Conservation (phyloP, 495 filamentous ascomycete genomes). For the Pseudevernia furfuracea region DNA sequence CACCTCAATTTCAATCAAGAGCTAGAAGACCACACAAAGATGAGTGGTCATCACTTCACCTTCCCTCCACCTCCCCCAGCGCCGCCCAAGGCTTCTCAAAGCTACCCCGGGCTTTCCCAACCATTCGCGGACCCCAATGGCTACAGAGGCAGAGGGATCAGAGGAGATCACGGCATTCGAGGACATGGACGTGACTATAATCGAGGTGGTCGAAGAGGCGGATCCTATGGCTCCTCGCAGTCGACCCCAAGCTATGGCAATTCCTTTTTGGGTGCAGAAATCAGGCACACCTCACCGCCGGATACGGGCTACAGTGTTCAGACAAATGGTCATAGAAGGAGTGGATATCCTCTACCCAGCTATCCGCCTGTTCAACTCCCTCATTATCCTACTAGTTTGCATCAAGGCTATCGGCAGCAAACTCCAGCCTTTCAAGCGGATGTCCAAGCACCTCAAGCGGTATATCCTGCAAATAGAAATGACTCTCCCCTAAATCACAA, state of each 20-base stretch:
- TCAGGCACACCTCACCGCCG: not conserved
- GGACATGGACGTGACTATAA: slow-evolving; percentile 47
- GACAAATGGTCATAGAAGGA: slow-evolving; percentile 7
- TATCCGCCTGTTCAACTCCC: slow-evolving; percentile 23
- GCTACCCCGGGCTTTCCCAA: slow-evolving; percentile 15
- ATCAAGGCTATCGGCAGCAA: slow-evolving; percentile 22
- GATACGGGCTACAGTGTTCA: slow-evolving; percentile 4
- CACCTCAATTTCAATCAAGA: not conserved
- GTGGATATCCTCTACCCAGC: slow-evolving; percentile 17
- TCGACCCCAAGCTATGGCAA: slow-evolving; percentile 11
- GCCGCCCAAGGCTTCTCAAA: slow-evolving; percentile 35
- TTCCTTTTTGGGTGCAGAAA: not conserved
- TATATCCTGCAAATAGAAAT: slow-evolving; percentile 28
- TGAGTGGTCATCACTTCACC: slow-evolving; percentile 29
- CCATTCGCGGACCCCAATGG: slow-evolving; percentile 7
- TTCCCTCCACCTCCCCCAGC: slow-evolving; percentile 34
- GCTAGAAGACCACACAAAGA: slow-evolving; percentile 10
- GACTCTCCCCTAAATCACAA: slow-evolving; percentile 25
- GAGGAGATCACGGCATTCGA: slow-evolving; percentile 45
- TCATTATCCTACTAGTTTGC: slow-evolving; percentile 14
- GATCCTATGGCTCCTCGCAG: slow-evolving; percentile 1
- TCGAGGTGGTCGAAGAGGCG: slow-evolving; percentile 34
- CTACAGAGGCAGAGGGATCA: slow-evolving; percentile 29
- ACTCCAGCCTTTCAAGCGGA: slow-evolving; percentile 17
- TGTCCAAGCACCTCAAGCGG: not conserved